Evolutionary conservation across 116 monocot species (phyloP), one percentile per base, ranked within the genome.

Genomic region (Dioscorea cayenensis): DNA sequence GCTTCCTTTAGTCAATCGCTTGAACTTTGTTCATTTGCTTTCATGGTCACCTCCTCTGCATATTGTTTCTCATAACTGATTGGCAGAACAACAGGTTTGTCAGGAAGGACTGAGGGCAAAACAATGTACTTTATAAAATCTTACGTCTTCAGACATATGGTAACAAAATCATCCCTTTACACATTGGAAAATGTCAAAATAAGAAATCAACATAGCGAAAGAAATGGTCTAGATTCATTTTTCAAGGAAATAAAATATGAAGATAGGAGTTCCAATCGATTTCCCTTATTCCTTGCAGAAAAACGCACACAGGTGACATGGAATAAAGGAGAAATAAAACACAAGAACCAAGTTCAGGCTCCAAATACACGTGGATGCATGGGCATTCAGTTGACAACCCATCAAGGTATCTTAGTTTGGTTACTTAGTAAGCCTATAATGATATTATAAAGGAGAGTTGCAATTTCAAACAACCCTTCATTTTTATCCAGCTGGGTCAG

Each of bases 21-120:
- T 73, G 75, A 64, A 22, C 81, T 75, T 67, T 84, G 55, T 52
- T 85, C 78, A 18, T 17, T 62, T 22, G 69, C 22, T 71, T 95
- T 84, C 37, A 48, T 22, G 28, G 74, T 85, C 49, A 84, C 52
- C 36, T 89, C 85, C 36, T 92, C 92, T 75, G 84, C 81, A 75
- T 90, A 97, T 64, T 72, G 78, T 60, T 82, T 88, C 73, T 97
- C 88, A 68, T 80, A 97, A 50, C 95, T 95, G 76, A 25, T 63
- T 36, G 23, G 25, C 3, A 62, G 22, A 21, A 23, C 62, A 62
- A 62, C 21, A 62, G 25, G 25, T 10, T 27, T 17, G 62, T 62
- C 62, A 62, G 55, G 55, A 55, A 55, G n/a, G 19, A 55, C 16
- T n/a, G 55, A n/a, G 16, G 5, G 55, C 55, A 52, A 55, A 18